Conservation (phyloP, 2,329 filamentous ascomycete species). For the Cladosporium sp. region DNA sequence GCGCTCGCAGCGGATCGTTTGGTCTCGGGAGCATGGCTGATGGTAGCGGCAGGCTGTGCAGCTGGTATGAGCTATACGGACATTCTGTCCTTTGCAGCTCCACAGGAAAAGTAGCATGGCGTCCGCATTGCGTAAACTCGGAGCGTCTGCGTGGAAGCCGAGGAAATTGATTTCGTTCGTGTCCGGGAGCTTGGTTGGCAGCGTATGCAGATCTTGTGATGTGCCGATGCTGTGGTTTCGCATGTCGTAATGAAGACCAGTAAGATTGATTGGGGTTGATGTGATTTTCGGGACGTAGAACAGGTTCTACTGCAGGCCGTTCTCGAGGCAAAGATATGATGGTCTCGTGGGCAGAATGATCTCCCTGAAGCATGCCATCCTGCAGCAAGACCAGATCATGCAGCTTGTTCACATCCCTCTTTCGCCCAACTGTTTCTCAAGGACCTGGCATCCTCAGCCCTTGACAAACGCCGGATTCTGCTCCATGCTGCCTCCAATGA, state of each 20-base stretch:
- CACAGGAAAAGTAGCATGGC: not conserved
- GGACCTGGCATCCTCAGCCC: slow-evolving; percentile 19
- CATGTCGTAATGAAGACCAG: not conserved
- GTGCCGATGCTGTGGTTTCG: not conserved
- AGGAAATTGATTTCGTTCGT: not conserved
- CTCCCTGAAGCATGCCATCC: not conserved
- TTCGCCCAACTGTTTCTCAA: not conserved
- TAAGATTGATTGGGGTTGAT: not conserved
- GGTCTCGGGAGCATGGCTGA: not conserved
- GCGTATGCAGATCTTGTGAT: not conserved
- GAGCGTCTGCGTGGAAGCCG: not conserved
- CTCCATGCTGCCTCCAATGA: slow-evolving; percentile 86
- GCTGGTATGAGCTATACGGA: not conserved
- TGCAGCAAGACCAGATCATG: not conserved
- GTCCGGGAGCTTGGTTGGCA: not conserved
- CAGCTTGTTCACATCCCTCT: not conserved
- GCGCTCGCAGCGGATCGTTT: not conserved
- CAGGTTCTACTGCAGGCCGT: not conserved
- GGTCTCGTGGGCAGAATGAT: not conserved
- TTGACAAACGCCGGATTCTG: slow-evolving; percentile 72
- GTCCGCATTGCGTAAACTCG: not conserved
- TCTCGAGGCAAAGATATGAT: not conserved
- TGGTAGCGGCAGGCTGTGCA: not conserved
- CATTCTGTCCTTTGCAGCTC: not conserved
- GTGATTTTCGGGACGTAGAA: not conserved